A percentile compares a stretch with the other conserved stretches of the same genome.
These are phyloP conservation scores for Quercus phellos DNA, from an alignment of 331 rosid genomes.

Conservation along the genomic window DNA sequence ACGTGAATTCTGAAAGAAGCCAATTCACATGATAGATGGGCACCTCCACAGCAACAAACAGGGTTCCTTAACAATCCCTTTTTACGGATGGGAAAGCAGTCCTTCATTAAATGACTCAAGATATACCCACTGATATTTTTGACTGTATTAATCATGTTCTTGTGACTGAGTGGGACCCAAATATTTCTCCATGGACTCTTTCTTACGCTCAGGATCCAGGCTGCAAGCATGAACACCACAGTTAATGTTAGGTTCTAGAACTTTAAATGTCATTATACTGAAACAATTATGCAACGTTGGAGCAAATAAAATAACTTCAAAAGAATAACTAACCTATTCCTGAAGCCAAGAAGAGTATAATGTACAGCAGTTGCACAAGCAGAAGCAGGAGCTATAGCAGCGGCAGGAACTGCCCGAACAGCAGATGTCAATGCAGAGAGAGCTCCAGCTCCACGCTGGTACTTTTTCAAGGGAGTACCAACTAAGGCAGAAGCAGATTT, in stretches of 20 bases:
- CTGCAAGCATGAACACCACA: conserved; percentile 38
- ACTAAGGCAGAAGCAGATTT: conserved; percentile 94
- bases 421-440: conserved; percentile 88
- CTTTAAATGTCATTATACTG: not conserved
- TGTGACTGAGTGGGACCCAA: conserved; percentile 68
- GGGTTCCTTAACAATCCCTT: conserved; percentile 9
- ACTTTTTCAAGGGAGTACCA: conserved; percentile 73
- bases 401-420: conserved; percentile 81
- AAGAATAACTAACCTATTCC: conserved; percentile 66
- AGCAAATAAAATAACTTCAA: conserved; percentile 19
- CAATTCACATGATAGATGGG: conserved; percentile 41
- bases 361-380: conserved; percentile 97
- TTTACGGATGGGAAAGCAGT: not conserved
- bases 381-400: conserved; percentile 93
- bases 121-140: conserved; percentile 20
- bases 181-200: conserved; percentile 94
- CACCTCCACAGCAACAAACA: conserved; percentile 8
- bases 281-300: conserved; percentile 2
- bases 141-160: conserved; percentile 52
- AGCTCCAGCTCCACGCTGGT: conserved; percentile 88
- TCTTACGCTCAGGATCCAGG: conserved; percentile 92
- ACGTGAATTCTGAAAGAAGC: conserved; percentile 6
- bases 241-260: conserved; percentile 20
- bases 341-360: conserved; percentile 80
- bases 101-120: conserved; percentile 27